Conservation (phyloP, 1,284 basidiomycete genomes). For the Leccinum holopus region DNA sequence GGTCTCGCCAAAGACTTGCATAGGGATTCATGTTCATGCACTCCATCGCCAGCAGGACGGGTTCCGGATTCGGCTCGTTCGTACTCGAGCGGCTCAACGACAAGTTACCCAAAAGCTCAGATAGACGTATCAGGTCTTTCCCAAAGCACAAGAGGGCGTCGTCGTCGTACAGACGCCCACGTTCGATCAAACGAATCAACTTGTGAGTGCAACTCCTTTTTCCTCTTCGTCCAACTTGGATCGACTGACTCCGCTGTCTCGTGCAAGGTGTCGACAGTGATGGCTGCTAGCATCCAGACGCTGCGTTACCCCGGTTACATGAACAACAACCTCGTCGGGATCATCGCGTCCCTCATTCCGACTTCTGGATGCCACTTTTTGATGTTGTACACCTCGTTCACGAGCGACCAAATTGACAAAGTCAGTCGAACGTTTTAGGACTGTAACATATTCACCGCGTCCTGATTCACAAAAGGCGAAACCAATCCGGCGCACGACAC, state of each 20-base stretch:
- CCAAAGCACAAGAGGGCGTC: constrained; percentile 87
- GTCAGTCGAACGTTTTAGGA: constrained; percentile 40
- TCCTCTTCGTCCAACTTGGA: background rate
- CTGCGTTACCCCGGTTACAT: constrained; percentile 98
- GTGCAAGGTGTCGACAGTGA: constrained; percentile 85
- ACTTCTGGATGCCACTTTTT: constrained; percentile 98
- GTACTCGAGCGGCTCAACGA: constrained; percentile 96
- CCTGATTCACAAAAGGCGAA: constrained; percentile 57
- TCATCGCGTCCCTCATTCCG: constrained; percentile 96
- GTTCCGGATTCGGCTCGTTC: constrained; percentile 97
- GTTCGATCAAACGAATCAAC: constrained; percentile 94
- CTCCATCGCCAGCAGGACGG: constrained; percentile 98
- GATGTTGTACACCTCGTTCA: constrained; percentile 96
- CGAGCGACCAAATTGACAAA: constrained; percentile 93
- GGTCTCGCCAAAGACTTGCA: background rate
- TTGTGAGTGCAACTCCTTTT: constrained; percentile 48
- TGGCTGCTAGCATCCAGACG: constrained; percentile 97
- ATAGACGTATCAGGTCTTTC: constrained; percentile 99
- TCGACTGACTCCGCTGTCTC: constrained; percentile 4
- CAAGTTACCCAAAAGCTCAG: constrained; percentile 98
- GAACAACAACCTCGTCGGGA: constrained; percentile 99
- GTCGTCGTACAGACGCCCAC: constrained; percentile 95
- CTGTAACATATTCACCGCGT: background rate
- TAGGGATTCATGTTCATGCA: constrained; percentile 99
- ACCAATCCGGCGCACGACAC: constrained; percentile 88